Percentiles rank a stretch among this genome's conserved stretches.
Conservation (phyloP, 306 rosid genomes). For the Lathyrus sativus region DNA sequence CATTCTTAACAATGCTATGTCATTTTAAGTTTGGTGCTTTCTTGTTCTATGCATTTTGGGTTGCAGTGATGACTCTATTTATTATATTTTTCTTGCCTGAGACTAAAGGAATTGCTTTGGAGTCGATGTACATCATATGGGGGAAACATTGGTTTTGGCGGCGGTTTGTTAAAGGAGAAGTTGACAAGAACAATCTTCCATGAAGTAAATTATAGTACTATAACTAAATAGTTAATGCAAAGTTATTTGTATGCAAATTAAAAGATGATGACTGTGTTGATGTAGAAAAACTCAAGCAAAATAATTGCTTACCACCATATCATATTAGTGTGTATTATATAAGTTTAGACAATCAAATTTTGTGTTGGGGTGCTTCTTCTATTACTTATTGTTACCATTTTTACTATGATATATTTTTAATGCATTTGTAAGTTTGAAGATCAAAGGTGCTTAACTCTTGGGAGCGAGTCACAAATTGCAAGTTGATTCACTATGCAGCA, state of each 20-base stretch:
- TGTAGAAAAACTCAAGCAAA: too few relatives aligned
- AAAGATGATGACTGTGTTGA: not conserved
- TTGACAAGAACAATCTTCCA: not conserved
- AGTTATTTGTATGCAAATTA: not conserved
- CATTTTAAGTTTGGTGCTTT: conserved; percentile 66
- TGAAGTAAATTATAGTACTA: not conserved
- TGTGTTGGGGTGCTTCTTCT: too few relatives aligned
- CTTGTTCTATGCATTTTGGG: conserved; percentile 64
- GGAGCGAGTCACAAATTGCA: too few relatives aligned
- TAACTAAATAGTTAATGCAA: not conserved
- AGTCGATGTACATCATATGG: conserved; percentile 52
- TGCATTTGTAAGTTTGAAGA: too few relatives aligned
- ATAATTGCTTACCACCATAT: too few relatives aligned
- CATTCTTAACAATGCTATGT: conserved; percentile 68
- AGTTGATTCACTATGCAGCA: too few relatives aligned
- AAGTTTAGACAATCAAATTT: not conserved
- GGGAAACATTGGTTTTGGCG: conserved; percentile 64
- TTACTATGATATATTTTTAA: too few relatives aligned
- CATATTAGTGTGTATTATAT: not conserved
- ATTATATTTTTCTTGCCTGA: conserved; percentile 60
- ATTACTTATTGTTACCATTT: too few relatives aligned
- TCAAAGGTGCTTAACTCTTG: too few relatives aligned
- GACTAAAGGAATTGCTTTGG: conserved; percentile 65
- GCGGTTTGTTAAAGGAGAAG: conserved; percentile 41
- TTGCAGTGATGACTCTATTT: conserved; percentile 55